Evolutionary conservation across 1,284 basidiomycete species (phyloP), one percentile per base, ranked within the genome.

Genomic region (Ustilago shanxiensis): DNA sequence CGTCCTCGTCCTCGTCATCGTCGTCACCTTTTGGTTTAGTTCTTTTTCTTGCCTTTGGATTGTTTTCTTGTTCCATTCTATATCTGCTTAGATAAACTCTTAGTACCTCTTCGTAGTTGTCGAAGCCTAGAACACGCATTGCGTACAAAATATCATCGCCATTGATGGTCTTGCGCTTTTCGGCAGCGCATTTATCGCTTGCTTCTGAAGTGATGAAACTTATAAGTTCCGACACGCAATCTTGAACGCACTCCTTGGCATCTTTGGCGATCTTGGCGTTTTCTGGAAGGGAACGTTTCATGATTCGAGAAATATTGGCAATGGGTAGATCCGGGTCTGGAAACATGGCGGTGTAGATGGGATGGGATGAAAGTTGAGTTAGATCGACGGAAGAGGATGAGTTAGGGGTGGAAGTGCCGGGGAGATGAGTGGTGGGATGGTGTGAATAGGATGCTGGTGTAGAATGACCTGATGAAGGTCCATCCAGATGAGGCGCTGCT

Each of bases 251-350:
- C 87, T 97, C 95, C 86, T 98, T 98, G 26, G 95, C 94, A 87
- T 97, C 95, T 86, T 96, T 96, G 3, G 94, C 93, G 80, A 98
- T 95, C 88, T 98, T 98, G 22, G 95, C 94, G n/a, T 93, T 93
- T 1, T 91, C 89, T 0, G 95, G 95, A 2, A 98, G 91, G 2
- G 93, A 89, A 37, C 91, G 88, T 85, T 97, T 97, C 95, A 98
- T 98, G 82, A 98, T 95, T 4, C 95, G 90, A 18, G 94, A 92
- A 14, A 98, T 95, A 86, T 98, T 98, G 57, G 95, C 95, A 74
- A 98, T 97, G 28, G 79, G 81, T 24, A 82, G 49, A 47, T 83
- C 82, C 1, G 79, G 77, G 14, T 72, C 77, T 0, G 72, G 69
- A 26, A 74, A 78, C 58, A 78, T 67, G 4, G 76, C 57, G 1